Evolutionary conservation across 306 rosid genomes (phyloP).

Genomic region (Cucumis cinereus): DNA sequence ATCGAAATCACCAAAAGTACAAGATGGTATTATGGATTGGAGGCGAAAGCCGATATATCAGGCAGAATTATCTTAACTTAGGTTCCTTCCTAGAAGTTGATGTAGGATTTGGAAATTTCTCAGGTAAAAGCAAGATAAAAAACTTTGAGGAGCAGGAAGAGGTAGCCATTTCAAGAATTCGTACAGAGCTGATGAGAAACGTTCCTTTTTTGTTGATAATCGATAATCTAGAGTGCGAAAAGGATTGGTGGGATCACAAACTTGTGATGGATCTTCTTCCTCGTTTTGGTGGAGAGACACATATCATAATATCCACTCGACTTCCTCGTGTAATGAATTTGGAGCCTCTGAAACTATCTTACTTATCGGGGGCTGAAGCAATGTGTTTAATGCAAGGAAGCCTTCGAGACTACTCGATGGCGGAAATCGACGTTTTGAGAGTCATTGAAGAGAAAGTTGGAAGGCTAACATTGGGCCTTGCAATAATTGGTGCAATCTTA

Average conservation of each 20-base stretch:
- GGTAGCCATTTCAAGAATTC: constrained; percentile 58
- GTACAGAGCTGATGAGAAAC: constrained; percentile 78
- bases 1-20: constrained; percentile 79
- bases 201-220: constrained; percentile 69
- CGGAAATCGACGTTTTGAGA: constrained; percentile 68
- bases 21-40: constrained; percentile 82
- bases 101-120: constrained; percentile 61
- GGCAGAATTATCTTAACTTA: constrained; percentile 71
- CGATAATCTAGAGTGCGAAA: constrained; percentile 80
- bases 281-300: constrained; percentile 77
- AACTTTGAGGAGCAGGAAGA: constrained; percentile 74
- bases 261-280: constrained; percentile 91
- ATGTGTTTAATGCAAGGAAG: constrained; percentile 64
- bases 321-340: constrained; percentile 66
- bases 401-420: constrained; percentile 44
- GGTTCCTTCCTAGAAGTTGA: constrained; percentile 68
- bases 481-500: constrained; percentile 59
- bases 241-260: constrained; percentile 93
- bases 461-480: constrained; percentile 64
- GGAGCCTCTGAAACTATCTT: constrained; percentile 76
- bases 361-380: constrained; percentile 70
- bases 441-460: constrained; percentile 67
- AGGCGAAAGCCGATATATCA: constrained; percentile 70
- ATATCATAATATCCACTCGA: constrained; percentile 62
- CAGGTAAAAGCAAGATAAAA: constrained; percentile 43